Evolutionary conservation across 2,329 filamentous ascomycete species (phyloP), one percentile per base, ranked within the genome.

Genomic region (Fusarium stilboides): DNA sequence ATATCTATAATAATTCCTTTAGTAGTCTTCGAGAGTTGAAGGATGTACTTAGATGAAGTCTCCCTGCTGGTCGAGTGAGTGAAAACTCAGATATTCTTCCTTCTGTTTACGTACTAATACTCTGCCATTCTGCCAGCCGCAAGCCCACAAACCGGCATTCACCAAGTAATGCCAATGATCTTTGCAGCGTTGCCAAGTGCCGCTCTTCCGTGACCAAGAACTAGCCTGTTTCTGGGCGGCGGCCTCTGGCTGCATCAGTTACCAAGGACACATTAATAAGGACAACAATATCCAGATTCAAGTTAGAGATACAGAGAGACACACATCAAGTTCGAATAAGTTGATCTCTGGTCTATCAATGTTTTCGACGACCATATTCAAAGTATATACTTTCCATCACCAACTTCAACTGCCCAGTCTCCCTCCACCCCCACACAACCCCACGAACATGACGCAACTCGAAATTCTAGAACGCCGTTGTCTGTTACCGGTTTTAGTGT

Each of bases 391-490:
- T 34, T 42, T 31, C 22, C 44, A 55, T 56, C 31, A 46, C 61
- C 56, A 42, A 24, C 3, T 24, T 52, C 52, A 59, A 64, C 31
- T 64, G 47, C 28, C 39, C 22, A 9, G 13, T 43, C 49, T 34
- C 13, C 20, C 47, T 24, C 37, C 17, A 45, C 42, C 62, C 62
- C 62, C 62, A 60, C 62, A 60, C 19, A 33, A 69, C 56, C 66
- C 66, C 66, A 57, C 52, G 53, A 71, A 31, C 56, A 74, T 74
- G 72, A 74, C 72, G 70, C 69, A 72, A 68, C 63, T 58, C 40
- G 61, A 63, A 37, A 57, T 74, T 74, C 65, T 71, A 69, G 65
- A 74, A 70, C 52, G 46, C 37, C 62, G 52, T 42, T 70, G 58
- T 43, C 61, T 65, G 61, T 65, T 58, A 37, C 64, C 63, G 55